Conservation (phyloP, 208 protist genomes). For the Acanthamoeba sp. region DNA sequence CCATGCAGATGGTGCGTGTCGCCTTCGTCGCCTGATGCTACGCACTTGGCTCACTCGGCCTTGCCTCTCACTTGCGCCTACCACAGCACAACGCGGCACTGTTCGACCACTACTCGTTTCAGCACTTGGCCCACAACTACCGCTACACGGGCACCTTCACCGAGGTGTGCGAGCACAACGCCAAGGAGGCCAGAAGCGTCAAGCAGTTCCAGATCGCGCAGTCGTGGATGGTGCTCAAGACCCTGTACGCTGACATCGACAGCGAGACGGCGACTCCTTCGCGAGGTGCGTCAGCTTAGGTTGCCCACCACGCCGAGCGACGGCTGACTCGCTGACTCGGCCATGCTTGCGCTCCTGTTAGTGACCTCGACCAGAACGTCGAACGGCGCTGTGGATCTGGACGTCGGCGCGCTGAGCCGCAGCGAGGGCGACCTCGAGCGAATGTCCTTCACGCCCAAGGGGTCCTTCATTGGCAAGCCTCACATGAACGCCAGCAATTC, state of each 20-base stretch:
- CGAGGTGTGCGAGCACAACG: conserved; percentile 64
- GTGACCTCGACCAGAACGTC: neutral
- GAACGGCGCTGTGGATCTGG: neutral
- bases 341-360: neutral
- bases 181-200: conserved; percentile 66
- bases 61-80: neutral
- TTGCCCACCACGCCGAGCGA: neutral
- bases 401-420: neutral
- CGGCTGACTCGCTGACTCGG: neutral
- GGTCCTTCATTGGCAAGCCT: neutral
- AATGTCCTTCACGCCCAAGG: neutral
- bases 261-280: neutral
- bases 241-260: conserved; percentile 43
- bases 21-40: neutral
- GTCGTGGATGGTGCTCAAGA: conserved; percentile 69
- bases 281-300: neutral
- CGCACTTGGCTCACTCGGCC: too few species aligned
- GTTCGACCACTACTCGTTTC: conserved; percentile 41
- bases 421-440: neutral
- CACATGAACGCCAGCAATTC: neutral
- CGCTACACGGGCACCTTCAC: conserved; percentile 21
- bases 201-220: conserved; percentile 64
- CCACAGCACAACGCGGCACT: neutral
- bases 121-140: conserved; percentile 55
- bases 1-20: neutral